phyloP scores from a whole-genome alignment of 208 protist genomes.

The Phytomonas sp. region DNA sequence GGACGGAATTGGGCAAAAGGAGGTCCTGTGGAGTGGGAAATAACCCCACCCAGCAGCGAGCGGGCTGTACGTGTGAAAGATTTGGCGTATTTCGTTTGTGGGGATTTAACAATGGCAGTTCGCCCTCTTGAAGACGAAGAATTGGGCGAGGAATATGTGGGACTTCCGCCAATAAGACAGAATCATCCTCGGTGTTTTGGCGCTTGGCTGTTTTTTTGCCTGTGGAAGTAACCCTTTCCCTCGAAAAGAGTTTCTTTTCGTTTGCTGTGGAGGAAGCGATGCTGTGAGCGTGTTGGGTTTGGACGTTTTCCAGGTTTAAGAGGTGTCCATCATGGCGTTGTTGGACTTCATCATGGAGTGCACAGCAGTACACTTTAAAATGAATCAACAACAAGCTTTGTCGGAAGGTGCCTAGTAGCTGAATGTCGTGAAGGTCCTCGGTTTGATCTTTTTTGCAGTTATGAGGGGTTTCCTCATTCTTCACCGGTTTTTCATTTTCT shows the following conservation, averaged over 20 bases:
- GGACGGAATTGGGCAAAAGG: slow-evolving; percentile 15
- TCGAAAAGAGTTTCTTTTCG: slow-evolving; percentile 5
- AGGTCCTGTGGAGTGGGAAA: slow-evolving; percentile 27
- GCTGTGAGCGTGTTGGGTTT: background rate
- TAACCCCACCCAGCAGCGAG: slow-evolving; percentile 59
- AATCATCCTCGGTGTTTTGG: background rate
- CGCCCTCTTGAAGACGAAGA: slow-evolving; percentile 35
- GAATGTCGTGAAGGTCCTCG: background rate
- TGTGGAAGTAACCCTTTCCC: background rate
- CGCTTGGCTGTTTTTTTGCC: background rate
- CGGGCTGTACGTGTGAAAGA: slow-evolving; percentile 22
- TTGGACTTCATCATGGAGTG: slow-evolving; percentile 58
- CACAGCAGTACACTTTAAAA: slow-evolving; percentile 72
- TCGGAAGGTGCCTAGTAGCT: slow-evolving; percentile 61
- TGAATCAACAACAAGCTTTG: slow-evolving; percentile 71
- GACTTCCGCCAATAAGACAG: slow-evolving; percentile 19
- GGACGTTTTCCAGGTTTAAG: background rate
- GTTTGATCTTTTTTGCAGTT: background rate
- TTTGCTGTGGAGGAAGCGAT: background rate
- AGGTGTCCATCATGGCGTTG: slow-evolving; percentile 11
- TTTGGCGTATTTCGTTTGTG: slow-evolving; percentile 16
- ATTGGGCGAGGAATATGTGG: slow-evolving; percentile 43
- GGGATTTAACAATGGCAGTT: slow-evolving; percentile 21
- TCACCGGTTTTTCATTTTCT: background rate
- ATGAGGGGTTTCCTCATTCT: background rate